phyloP scores from a whole-genome alignment of 257 asterid genomes.

The Solanum pennellii region DNA sequence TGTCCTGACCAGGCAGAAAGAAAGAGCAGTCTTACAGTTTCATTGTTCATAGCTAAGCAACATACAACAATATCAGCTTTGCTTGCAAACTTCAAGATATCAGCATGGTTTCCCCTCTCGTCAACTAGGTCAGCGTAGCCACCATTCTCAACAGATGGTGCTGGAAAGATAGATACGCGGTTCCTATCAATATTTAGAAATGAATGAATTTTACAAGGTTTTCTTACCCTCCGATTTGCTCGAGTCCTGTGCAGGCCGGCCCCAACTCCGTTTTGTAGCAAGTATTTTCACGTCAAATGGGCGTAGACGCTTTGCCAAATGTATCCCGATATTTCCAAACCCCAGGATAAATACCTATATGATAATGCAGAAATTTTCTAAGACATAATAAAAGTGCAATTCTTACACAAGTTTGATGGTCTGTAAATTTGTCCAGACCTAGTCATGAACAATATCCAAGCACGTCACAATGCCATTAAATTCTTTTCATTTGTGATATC shows the following conservation, averaged over 20 bases:
- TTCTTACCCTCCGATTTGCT: background rate
- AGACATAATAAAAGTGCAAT: background rate
- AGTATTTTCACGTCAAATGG: slow-evolving; percentile 86
- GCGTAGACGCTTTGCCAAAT: slow-evolving; percentile 78
- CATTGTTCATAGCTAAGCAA: slow-evolving; percentile 67
- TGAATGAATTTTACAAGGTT: background rate
- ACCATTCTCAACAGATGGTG: background rate
- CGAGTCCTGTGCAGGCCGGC: slow-evolving; percentile 13
- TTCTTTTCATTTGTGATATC: background rate
- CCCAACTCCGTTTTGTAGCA: slow-evolving; percentile 95
- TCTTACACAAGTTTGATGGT: background rate
- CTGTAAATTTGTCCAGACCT: background rate
- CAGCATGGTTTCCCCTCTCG: slow-evolving; percentile 71
- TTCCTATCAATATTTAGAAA: background rate
- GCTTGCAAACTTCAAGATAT: slow-evolving; percentile 58
- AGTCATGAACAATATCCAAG: background rate
- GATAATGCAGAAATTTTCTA: background rate
- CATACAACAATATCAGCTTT: slow-evolving; percentile 81
- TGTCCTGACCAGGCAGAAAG: background rate
- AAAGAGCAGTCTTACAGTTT: slow-evolving; percentile 42
- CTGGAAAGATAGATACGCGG: background rate
- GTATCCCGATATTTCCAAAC: slow-evolving; percentile 73
- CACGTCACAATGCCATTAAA: background rate
- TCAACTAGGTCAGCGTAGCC: slow-evolving; percentile 38
- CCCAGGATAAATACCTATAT: slow-evolving; percentile 74